Base-by-base conservation (phyloP, 169 alveolate species). In the Plasmodium chabaudi region DNA sequence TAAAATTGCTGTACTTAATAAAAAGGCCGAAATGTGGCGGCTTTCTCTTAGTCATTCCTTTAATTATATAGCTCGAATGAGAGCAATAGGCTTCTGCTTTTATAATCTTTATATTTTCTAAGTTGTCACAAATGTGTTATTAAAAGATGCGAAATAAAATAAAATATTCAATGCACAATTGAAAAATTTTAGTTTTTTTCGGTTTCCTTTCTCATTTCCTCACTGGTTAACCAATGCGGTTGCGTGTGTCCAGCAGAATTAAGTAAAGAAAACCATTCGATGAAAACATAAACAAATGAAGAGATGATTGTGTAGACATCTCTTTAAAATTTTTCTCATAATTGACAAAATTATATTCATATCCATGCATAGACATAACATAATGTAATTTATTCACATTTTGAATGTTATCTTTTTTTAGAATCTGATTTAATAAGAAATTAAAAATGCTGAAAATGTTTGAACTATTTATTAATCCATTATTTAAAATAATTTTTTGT, bases 401-500 rank as follows among this genome's bases (percentile, higher is more conserved):
- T 44, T 53, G 9, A 1, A 6, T 27, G 25, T 46, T 59, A 34
- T 34, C 7, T 47, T 61, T 69, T 13, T 69, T 84, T 39, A 69
- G 39, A 21, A 84, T 12, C 44, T 34, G n/a, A 13, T 49, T 64
- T 34, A 84, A 60, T 13, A 84, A 34, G 64, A 25, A 84, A 64
- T 84, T 84, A 61, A 60, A 55, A 23, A 61, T 39, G 56, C 42
- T 39, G 9, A 17, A 39, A 17, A 84, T 27, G 39, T 34, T 69
- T 49, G 49, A 23, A 23, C 15, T 69, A 53, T 61, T 17, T 13
- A 84, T 84, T 19, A 84, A 46, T n/a, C 91, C 91, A 69, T 84
- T 84, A 42, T 46, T 84, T 12, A 84, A 61, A 46, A 84, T 84
- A 17, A 84, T 84, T 84, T 84, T 84, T 64, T 84, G 91, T 23